Evolutionary conservation across 768 basidiomycete species (phyloP).

Genomic region (Auriscalpium microsporum): DNA sequence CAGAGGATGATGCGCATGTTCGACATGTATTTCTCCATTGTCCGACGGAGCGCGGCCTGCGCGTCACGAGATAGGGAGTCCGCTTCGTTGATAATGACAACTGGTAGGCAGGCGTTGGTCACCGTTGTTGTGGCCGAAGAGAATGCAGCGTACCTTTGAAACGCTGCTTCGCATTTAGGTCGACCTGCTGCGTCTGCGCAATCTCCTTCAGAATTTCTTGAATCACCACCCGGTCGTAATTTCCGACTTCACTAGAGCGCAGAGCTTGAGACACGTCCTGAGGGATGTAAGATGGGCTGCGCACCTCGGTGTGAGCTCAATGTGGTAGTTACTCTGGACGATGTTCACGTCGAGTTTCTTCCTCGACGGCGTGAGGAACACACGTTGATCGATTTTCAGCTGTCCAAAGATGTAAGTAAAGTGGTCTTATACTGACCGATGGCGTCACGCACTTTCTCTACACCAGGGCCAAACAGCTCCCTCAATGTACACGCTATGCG

Average conservation of each 20-base stretch:
- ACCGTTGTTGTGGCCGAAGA: background rate
- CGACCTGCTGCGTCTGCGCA: constrained; percentile 97
- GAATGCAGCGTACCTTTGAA: constrained; percentile 73
- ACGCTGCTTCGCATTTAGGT: constrained; percentile 87
- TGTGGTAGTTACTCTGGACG: constrained; percentile 95
- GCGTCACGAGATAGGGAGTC: constrained; percentile 93
- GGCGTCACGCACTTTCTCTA: constrained; percentile 65
- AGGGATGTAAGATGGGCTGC: constrained; percentile 9
- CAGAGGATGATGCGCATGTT: constrained; percentile 96
- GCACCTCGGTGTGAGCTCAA: constrained; percentile 95
- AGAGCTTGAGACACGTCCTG: background rate
- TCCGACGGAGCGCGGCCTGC: constrained; percentile 91
- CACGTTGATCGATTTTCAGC: constrained; percentile 96
- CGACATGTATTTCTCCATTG: constrained; percentile 99
- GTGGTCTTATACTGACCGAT: background rate
- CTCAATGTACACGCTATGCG: constrained; percentile 83
- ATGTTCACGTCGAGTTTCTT: constrained; percentile 94
- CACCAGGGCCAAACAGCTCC: constrained; percentile 85
- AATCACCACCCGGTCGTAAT: constrained; percentile 89
- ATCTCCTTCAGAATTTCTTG: constrained; percentile 98
- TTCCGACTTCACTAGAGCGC: constrained; percentile 78
- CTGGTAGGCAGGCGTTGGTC: constrained; percentile 31
- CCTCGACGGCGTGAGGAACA: constrained; percentile 90
- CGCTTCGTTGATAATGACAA: constrained; percentile 97
- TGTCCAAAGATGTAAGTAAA: constrained; percentile 23